phyloP scores from a whole-genome alignment of 1,284 basidiomycete species.

The Vanrija humicola region DNA sequence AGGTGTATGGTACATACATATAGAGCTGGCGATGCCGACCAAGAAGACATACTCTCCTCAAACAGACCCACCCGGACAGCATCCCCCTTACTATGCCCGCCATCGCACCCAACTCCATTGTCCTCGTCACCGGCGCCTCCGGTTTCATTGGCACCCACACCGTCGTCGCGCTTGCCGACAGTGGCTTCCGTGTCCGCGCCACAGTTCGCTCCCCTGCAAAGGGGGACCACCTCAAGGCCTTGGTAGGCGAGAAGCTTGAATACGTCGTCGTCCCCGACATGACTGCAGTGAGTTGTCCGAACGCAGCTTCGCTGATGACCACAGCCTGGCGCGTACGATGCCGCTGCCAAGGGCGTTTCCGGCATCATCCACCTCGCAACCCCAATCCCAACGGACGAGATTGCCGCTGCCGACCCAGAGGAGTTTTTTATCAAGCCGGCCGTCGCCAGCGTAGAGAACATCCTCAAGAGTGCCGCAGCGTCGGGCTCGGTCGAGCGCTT shows the following conservation, averaged over 20 bases:
- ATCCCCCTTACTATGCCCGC: neutral
- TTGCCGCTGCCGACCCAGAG: conserved; percentile 39
- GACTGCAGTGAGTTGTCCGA: conserved; percentile 46
- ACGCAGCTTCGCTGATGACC: neutral
- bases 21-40: too few relatives aligned
- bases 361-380: neutral
- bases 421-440: conserved; percentile 60
- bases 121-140: conserved; percentile 40
- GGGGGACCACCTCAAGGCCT: conserved; percentile 51
- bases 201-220: conserved; percentile 56
- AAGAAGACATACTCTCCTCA: too few relatives aligned
- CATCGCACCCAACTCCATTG: neutral
- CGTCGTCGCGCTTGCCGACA: conserved; percentile 12
- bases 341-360: neutral
- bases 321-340: neutral
- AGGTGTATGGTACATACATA: too few relatives aligned
- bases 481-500: conserved; percentile 56
- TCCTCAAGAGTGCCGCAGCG: conserved; percentile 52
- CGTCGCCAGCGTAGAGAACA: conserved; percentile 59
- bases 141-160: conserved; percentile 42
- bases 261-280: conserved; percentile 57
- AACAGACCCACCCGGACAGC: too few relatives aligned
- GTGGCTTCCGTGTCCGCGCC: conserved; percentile 51
- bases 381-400: conserved; percentile 8
- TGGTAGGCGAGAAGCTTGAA: conserved; percentile 49